These are phyloP conservation scores for Lindgomyces ingoldianus DNA, from an alignment of 495 filamentous ascomycete genomes.

Conservation along the genomic window DNA sequence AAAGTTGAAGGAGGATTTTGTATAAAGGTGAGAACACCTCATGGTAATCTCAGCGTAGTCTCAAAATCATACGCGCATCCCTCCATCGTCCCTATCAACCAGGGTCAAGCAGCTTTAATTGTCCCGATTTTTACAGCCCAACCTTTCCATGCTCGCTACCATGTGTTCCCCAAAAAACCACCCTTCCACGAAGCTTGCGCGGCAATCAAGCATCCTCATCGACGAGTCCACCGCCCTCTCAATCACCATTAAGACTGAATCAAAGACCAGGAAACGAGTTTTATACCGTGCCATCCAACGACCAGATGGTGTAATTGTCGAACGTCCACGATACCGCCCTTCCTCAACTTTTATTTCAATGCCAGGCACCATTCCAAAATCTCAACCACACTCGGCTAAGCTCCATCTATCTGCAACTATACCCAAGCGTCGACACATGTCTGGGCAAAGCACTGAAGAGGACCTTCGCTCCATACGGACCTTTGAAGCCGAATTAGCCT, in stretches of 20 bases:
- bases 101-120: no score
- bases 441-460: neutral
- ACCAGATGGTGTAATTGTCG: constrained; percentile 7
- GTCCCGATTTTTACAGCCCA: no score
- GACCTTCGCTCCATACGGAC: neutral
- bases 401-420: neutral
- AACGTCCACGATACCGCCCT: constrained; percentile 1
- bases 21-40: constrained; percentile 3
- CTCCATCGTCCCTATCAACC: no score
- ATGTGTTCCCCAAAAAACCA: constrained; percentile 2
- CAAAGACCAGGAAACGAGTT: neutral
- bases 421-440: neutral
- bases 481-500: neutral
- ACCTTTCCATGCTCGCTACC: no score
- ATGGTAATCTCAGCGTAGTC: neutral
- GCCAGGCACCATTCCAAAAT: neutral
- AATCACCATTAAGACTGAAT: neutral
- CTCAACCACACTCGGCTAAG: neutral
- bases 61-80: neutral
- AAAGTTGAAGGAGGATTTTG: neutral
- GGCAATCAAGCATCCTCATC: neutral
- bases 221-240: neutral
- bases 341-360: neutral
- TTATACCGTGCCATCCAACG: neutral
- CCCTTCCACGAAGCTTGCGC: neutral